Base-by-base conservation (phyloP, 306 rosid genomes). In the Hippophae tibetana region DNA sequence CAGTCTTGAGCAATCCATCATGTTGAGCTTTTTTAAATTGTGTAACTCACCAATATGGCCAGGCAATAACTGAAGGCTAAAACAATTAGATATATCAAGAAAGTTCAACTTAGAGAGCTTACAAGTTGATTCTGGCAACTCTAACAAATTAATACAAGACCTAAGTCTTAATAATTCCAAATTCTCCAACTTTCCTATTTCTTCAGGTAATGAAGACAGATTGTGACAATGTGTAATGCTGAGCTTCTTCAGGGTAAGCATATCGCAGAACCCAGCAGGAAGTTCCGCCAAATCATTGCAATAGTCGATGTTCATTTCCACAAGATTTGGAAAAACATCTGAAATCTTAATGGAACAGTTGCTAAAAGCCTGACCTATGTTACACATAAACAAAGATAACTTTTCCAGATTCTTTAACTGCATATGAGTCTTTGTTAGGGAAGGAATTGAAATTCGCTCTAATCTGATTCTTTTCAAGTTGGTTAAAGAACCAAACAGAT, bases 301-400 rank as follows among this genome's bases (percentile, higher is more conserved):
- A 55, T 78, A 79, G 65, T 89, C 89, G 6, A 89, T 54, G 64
- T 65, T 72, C 55, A 89, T 52, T 64, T 83, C 95, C 57, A 14
- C 61, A 48, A 89, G 64, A 42, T 69, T 79, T 54, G 92, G 85
- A 10, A 81, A 58, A 45, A 70, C 47, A 14, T 74, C 52, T 46
- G 83, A 77, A 45, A 70, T 61, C 43, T 53, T 47, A 46, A 61
- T 46, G 10, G 79, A 67, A 52, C 44, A 8, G 11, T 65, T 63
- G 13, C 47, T 46, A 47, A 80, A 81, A 48, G 84, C 80, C 46
- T 72, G 59, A 54, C 72, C 72, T 10, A 79, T 59, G 31, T 75
- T 79, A 74, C 97, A 83, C 89, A 77, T 81, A n/a, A 62, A 83
- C n/a, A 86, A 43, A 8, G 97, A 86, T 23, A 73, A 42, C 45